Evolutionary conservation across 2,329 filamentous ascomycete genomes (phyloP).

Genomic region (Phyllosticta citriasiana): DNA sequence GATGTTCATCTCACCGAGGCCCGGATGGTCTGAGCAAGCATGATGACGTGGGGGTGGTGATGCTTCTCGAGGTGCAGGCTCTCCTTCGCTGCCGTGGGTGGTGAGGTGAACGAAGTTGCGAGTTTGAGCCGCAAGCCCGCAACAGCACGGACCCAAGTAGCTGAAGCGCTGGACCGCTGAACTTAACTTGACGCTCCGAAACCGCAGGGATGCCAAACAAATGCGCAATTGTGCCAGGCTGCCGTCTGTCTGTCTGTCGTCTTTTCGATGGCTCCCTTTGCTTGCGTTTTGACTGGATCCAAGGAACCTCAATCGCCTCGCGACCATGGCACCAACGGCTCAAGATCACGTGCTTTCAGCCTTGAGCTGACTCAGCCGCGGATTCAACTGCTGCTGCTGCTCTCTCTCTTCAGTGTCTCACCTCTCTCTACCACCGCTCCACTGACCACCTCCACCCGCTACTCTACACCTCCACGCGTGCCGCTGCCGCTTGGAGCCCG

Average conservation of each 20-base stretch:
- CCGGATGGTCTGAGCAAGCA: conserved; percentile 53
- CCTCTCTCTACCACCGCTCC: background rate
- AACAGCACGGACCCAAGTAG: background rate
- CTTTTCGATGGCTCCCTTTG: background rate
- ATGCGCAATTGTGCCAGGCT: background rate
- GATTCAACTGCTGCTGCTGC: background rate
- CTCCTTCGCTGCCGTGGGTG: conserved; percentile 13
- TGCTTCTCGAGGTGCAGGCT: conserved; percentile 8
- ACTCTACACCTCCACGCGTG: background rate
- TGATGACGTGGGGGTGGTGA: conserved; percentile 29
- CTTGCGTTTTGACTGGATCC: background rate
- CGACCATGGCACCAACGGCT: too few relatives aligned
- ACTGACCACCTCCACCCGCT: background rate
- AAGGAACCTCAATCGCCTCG: too few relatives aligned
- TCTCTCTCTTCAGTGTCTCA: background rate
- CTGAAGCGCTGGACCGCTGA: background rate
- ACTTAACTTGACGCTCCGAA: background rate
- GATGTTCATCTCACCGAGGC: conserved; percentile 41
- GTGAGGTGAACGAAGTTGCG: conserved; percentile 8
- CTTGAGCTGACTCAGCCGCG: background rate
- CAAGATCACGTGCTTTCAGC: background rate
- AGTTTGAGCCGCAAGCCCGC: background rate
- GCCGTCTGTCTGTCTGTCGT: background rate
- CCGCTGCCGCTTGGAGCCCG: background rate
- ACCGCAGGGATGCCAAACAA: background rate